Base-by-base conservation (phyloP, 2,329 filamentous ascomycete species). In the Colletotrichum gigasporum region DNA sequence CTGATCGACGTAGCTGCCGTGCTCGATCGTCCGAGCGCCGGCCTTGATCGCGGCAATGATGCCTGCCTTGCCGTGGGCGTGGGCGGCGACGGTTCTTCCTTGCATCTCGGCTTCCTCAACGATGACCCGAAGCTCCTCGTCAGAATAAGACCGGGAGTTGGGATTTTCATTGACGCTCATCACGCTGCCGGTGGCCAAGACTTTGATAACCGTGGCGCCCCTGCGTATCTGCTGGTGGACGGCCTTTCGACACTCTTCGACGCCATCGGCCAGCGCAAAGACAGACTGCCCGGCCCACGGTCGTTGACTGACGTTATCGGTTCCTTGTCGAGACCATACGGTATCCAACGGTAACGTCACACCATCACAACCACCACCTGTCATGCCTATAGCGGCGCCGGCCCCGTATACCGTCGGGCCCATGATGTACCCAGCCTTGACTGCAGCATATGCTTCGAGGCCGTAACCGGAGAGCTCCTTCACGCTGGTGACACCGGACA, bases 351-450 rank as follows among this genome's bases (percentile, higher is more conserved):
- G 80, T 8, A 77, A 37, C 18, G 74, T 70, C 48, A 80, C 79
- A 2, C 76, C 62, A 63, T 85, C 83, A 5, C 80, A 80, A 65
- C 85, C 83, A 1, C 84, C 83, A 1, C 77, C 83, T 0, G 82
- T 84, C 65, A 80, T 79, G 54, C 78, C 79, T 39, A 86, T 74
- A 5, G 75, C 70, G 0, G 75, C 74, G n/a, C 81, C 75, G 2
- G 81, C 75, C 0, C 78, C 79, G 72, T 85, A 86, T 8, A 86
- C 78, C 55, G 82, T 82, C 1, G 82, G 82, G 0, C 82, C 82
- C 3, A 80, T 69, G 16, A 85, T 75, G n/a, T 71, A 72, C 2
- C 81, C 82, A 20, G 73, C 60, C 11, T 61, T 47, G 3, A 67
- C 50, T n/a, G 62, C 66, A 30, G 68, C 60, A 5, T 65, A 66